These are phyloP conservation scores for Sonneratia alba DNA, from an alignment of 345 rosid species.

Conservation along the genomic window DNA sequence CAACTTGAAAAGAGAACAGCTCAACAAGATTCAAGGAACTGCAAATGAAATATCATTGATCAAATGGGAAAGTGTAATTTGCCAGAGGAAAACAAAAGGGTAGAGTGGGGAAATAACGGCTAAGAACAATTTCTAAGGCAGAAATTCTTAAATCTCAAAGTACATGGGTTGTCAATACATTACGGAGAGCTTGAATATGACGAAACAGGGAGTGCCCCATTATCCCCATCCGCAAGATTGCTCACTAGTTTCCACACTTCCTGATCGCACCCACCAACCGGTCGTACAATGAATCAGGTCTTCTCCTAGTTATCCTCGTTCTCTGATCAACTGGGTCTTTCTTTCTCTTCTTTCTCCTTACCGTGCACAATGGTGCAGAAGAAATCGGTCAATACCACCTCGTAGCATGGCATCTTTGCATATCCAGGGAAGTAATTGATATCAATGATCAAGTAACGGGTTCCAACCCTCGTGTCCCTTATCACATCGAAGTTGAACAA, in stretches of 20 bases:
- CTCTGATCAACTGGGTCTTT: slow-evolving; percentile 4
- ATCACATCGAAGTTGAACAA: slow-evolving; percentile 59
- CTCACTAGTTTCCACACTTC: slow-evolving; percentile 13
- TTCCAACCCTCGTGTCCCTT: slow-evolving; percentile 35
- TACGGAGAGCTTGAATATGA: neutral
- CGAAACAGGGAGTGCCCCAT: neutral
- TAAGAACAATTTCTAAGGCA: neutral
- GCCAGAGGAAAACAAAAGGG: neutral
- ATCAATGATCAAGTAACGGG: slow-evolving; percentile 47
- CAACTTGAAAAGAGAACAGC: neutral
- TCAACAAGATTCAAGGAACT: neutral
- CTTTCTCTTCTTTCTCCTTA: slow-evolving; percentile 8
- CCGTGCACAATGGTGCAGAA: slow-evolving; percentile 26
- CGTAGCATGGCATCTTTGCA: slow-evolving; percentile 50
- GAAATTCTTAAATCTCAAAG: neutral
- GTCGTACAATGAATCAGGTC: neutral
- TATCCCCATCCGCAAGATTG: slow-evolving; percentile 5
- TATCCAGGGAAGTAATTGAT: slow-evolving; percentile 64
- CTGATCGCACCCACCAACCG: slow-evolving; percentile 9
- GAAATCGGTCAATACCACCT: slow-evolving; percentile 41
- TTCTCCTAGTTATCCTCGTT: slow-evolving; percentile 8
- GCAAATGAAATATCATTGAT: neutral
- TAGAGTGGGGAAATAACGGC: too few species aligned
- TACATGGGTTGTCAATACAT: slow-evolving; percentile 7
- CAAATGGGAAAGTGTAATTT: neutral